Evolutionary conservation across 2,329 filamentous ascomycete species (phyloP), one percentile per base, ranked within the genome.

Genomic region (Sporothrix brasiliensis): DNA sequence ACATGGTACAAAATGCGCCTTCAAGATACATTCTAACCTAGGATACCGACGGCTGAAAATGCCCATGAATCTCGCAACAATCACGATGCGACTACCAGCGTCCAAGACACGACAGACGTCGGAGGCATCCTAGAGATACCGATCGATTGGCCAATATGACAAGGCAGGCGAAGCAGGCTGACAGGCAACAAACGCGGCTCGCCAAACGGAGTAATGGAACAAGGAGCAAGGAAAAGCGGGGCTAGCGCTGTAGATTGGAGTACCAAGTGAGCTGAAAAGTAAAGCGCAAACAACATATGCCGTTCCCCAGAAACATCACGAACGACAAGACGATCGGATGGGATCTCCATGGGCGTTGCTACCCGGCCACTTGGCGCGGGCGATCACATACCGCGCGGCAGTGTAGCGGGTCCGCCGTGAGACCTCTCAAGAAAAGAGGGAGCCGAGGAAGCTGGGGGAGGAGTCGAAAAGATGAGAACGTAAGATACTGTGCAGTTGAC

Each of bases 361-460:
- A 34, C 44, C n/a, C 39, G 44, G 61, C 61, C 61, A 50, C 47
- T 65, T 34, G 61, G 61, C 44, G 44, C 24, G 16, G 24, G 27
- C 44, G 44, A 65, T 65, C 61, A 50, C 61, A 65, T 65, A 65
- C 61, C 61, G 41, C 24, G 61, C 41, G 41, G 61, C 61, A 65
- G 24, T 2, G 24, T 34, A 7, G 44, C 44, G 61, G 44, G 66
- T 47, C 39, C 27, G 27, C 52, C 49, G 66, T 14, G 34, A 30
- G 34, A 27, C 30, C 30, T 54, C 13, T n/a, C 19, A 30, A 56
- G 21, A 14, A 68, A 16, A 24, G 50, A 56, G 30, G n/a, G 58
- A 41, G 58, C 30, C 58, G 39, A 47, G 14, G 30, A 58, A 19
- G 27, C 41, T 41, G 56, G 34, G 56, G 34, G 34, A 19, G 56